Base-by-base conservation (phyloP, 2,329 filamentous ascomycete genomes). In the Colletotrichum orchidophilum region DNA sequence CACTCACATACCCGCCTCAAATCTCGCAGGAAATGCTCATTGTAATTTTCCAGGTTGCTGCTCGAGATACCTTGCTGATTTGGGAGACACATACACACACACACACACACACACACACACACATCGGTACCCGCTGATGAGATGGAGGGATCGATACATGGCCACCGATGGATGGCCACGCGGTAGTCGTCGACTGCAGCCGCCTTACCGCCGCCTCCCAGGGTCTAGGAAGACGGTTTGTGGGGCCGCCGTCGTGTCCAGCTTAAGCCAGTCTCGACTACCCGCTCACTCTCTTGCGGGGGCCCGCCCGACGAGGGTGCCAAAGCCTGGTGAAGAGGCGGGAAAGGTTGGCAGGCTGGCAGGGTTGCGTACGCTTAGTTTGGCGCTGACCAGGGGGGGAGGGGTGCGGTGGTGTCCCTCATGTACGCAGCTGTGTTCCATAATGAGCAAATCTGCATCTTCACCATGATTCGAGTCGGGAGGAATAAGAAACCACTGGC, bases 161-260 rank as follows among this genome's bases (percentile, higher is more conserved):
- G 58, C 52, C 42, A 64, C 59, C 33, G 59, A 62, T 71, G 53
- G 58, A 59, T 49, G 46, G 59, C 69, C 69, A 71, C 64, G 69
- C 69, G 69, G 69, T 71, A 71, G 69, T 71, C 69, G 69, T 71
- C 46, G 59, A 63, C 64, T 71, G 69, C 69, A 71, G 69, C 69
- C 69, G 69, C 69, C 69, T 63, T 71, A 69, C 69, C 69, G 69
- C 69, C 64, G 64, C 26, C 50, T 53, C 31, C 64, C 50, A 69
- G 69, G 69, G 42, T 71, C 59, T 63, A 53, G 69, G 58, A 59
- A 71, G 31, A 69, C 69, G 69, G 69, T 71, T 71, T 71, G 69
- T 71, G 69, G 69, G 69, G 69, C 69, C 69, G 69, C 33, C 33
- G 49, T 61, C 21, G 33, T 63, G 64, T 39, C 58, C 54, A 46